These are phyloP conservation scores for Aristolochia contorta DNA, from an alignment of 164 flowering plant species.

Conservation along the genomic window DNA sequence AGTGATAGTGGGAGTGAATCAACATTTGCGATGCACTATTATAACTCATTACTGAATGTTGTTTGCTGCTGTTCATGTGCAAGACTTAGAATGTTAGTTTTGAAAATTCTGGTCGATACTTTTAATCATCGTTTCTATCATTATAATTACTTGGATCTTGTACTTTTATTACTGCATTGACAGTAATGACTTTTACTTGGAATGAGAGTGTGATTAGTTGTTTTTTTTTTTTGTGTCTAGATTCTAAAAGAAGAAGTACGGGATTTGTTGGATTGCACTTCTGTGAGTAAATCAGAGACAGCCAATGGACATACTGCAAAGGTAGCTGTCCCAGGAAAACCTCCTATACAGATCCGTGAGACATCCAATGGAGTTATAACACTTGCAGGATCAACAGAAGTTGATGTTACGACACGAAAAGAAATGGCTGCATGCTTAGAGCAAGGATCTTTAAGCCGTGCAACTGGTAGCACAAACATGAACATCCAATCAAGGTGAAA, in stretches of 20 bases:
- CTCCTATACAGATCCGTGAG: constrained; percentile 97
- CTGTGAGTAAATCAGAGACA: constrained; percentile 49
- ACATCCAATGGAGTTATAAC: constrained; percentile 94
- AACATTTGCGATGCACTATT: no score
- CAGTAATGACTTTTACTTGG: constrained; percentile 1
- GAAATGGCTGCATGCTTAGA: constrained; percentile 95
- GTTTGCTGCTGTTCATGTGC: no score
- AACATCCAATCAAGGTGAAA: constrained; percentile 91
- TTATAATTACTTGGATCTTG: no score
- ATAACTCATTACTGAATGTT: no score
- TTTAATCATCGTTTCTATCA: no score
- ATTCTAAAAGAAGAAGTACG: constrained; percentile 95
- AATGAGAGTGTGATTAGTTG: constrained; percentile 10
- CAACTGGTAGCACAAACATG: constrained; percentile 99
- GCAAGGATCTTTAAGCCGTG: constrained; percentile 91
- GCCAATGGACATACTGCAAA: constrained; percentile 59
- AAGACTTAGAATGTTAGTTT: no score
- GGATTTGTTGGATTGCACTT: constrained; percentile 76
- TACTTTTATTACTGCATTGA: neutral
- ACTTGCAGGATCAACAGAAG: constrained; percentile 90
- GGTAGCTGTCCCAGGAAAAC: constrained; percentile 63
- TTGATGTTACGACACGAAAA: constrained; percentile 63
- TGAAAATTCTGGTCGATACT: no score
- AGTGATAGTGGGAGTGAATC: no score
- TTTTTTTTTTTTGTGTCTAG: constrained; percentile 32